These are phyloP conservation scores for Ophiosphaerella herpotricha DNA, from an alignment of 2,329 filamentous ascomycete genomes.

Conservation along the genomic window DNA sequence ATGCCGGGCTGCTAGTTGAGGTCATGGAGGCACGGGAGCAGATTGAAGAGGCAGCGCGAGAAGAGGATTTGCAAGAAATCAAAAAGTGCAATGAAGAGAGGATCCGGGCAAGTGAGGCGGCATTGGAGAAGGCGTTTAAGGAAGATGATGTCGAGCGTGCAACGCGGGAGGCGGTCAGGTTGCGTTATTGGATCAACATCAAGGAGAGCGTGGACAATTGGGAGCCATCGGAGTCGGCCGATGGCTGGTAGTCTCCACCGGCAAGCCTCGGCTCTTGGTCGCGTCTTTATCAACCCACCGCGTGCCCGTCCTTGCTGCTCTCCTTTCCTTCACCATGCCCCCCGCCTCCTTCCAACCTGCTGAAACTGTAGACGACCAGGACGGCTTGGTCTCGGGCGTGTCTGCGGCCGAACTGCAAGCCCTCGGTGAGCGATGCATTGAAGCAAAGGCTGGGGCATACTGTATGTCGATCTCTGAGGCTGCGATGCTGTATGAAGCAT, in stretches of 20 bases:
- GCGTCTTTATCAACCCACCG: conserved; percentile 13
- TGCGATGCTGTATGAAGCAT: neutral
- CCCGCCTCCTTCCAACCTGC: conserved; percentile 33
- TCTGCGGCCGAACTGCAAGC: conserved; percentile 66
- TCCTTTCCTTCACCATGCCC: conserved; percentile 41
- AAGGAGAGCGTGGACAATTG: conserved; percentile 78
- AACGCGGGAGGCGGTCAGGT: conserved; percentile 70
- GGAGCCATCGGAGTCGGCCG: conserved; percentile 73
- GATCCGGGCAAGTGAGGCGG: conserved; percentile 65
- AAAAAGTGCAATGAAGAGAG: conserved; percentile 69
- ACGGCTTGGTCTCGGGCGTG: conserved; percentile 58
- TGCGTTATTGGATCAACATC: conserved; percentile 92
- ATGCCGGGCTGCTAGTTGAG: conserved; percentile 73
- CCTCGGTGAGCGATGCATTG: conserved; percentile 66
- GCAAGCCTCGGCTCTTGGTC: conserved; percentile 17
- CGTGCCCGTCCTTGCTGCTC: conserved; percentile 15
- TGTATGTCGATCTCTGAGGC: conserved; percentile 56
- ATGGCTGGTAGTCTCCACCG: conserved; percentile 15
- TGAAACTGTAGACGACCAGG: conserved; percentile 39
- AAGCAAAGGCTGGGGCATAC: conserved; percentile 80
- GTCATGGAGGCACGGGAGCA: conserved; percentile 75
- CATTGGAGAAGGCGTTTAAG: conserved; percentile 68
- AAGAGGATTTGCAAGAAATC: conserved; percentile 67
- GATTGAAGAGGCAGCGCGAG: conserved; percentile 60
- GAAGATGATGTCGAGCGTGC: conserved; percentile 69